Evolutionary conservation across 2,329 filamentous ascomycete genomes (phyloP).

Genomic region (Fusarium begoniae): DNA sequence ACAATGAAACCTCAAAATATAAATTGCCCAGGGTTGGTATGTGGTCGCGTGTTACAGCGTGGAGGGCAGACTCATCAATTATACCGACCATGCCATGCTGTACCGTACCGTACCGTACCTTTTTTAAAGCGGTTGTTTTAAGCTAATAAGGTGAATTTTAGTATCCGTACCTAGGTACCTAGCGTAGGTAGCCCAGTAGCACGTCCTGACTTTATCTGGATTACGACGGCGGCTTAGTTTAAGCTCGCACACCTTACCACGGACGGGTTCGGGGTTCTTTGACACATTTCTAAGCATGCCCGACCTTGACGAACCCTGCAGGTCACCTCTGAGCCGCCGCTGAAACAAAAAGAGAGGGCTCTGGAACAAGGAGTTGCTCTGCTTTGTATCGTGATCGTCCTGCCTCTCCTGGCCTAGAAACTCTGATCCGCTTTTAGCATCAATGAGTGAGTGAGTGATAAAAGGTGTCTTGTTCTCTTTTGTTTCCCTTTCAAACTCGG

Average conservation of each 20-base stretch:
- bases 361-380: not conserved
- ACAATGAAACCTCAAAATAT: not conserved
- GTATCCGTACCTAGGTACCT: not conserved
- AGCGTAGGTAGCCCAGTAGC: not conserved
- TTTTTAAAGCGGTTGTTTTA: not conserved
- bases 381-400: constrained; percentile 4
- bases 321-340: not conserved
- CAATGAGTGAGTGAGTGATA: not conserved
- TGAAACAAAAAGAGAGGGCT: constrained; percentile 21
- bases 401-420: constrained; percentile 2
- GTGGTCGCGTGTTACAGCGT: constrained; percentile 34
- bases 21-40: constrained; percentile 28
- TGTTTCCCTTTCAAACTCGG: not conserved
- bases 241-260: not conserved
- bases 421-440: constrained; percentile 22
- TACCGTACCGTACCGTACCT: not conserved
- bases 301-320: not conserved
- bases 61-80: not conserved
- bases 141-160: not conserved
- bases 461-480: constrained; percentile 12
- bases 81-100: not conserved
- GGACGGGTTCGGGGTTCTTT: not conserved
- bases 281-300: not conserved
- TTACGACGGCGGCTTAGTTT: not conserved
- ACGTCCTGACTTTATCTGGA: not conserved